Evolutionary conservation across 2,329 filamentous ascomycete species (phyloP), one percentile per base, ranked within the genome.

Genomic region (Davidsoniella australis): DNA sequence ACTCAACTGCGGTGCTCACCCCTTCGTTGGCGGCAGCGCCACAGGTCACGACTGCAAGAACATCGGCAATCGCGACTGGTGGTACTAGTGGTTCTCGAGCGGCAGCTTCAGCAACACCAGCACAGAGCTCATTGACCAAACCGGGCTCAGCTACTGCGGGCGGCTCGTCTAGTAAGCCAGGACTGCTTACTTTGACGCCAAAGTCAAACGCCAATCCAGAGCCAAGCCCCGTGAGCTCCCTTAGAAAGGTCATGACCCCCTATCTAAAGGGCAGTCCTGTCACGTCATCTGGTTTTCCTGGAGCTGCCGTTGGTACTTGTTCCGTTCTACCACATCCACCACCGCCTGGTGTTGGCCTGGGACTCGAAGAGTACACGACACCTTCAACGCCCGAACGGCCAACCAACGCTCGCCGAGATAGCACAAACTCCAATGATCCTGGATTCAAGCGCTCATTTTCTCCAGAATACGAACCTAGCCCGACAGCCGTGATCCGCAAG

Each of bases 161-260:
- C 37, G 55, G 39, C 48, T 64, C 66, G 1, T 33, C 29, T 9
- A 33, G 29, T 12, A 33, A 12, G 12, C 12, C 29, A 12, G 12
- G 8, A 33, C 55, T 68, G 46, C 63, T 68, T 18, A 57, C 61
- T 24, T 56, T 65, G 40, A 58, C 64, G 7, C 58, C 63, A 42
- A 61, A 62, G 33, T 50, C 58, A 20, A 60, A 58, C 20, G 57
- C 59, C 3, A 62, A 63, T 46, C 59, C 64, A 8, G 64, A 69
- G 54, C 67, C 67, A 37, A 86, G 77, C 58, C 79, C 85, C 14
- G 76, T 82, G 37, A 91, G 83, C 61, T 94, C 86, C 63, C 68
- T 94, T 56, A 77, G 85, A 53, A 76, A 85, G 64, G 83, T 85
- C 47, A 94, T 94, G 86, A 83, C 82, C 63, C 86, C 85, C 5